These are phyloP conservation scores for Stemphylium vesicarium DNA, from an alignment of 2,329 filamentous ascomycete species.

Conservation along the genomic window DNA sequence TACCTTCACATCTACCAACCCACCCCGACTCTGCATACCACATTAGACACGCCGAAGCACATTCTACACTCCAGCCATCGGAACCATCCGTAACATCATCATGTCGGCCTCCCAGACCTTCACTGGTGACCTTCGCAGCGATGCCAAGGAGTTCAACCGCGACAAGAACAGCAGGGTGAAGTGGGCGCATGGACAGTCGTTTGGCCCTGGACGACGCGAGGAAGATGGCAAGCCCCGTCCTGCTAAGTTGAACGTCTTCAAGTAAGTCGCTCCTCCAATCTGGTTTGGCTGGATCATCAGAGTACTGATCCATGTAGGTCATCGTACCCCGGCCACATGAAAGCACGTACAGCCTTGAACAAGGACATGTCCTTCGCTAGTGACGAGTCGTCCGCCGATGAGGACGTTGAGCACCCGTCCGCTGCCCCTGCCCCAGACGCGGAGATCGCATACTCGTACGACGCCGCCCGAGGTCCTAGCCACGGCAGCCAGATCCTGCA, in stretches of 20 bases:
- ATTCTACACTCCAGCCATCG: conserved; percentile 3
- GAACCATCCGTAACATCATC: conserved; percentile 20
- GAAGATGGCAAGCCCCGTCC: conserved; percentile 47
- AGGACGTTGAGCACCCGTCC: conserved; percentile 53
- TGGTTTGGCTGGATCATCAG: neutral
- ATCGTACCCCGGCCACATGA: conserved; percentile 35
- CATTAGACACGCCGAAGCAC: neutral
- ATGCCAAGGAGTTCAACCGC: conserved; percentile 60
- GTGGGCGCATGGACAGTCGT: conserved; percentile 56
- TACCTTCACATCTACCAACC: neutral
- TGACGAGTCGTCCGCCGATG: conserved; percentile 53
- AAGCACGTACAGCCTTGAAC: conserved; percentile 47
- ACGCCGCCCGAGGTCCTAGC: conserved; percentile 56
- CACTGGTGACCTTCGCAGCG: conserved; percentile 61
- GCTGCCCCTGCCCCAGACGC: conserved; percentile 56
- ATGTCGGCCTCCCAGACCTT: conserved; percentile 57
- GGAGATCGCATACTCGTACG: conserved; percentile 62
- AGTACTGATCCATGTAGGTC: conserved; percentile 29
- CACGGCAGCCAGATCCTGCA: conserved; percentile 65
- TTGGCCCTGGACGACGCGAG: conserved; percentile 46
- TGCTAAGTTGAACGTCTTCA: conserved; percentile 40
- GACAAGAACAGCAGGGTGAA: conserved; percentile 58
- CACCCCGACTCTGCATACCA: neutral
- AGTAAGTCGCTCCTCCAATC: conserved; percentile 31
- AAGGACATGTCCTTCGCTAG: conserved; percentile 53